phyloP scores from a whole-genome alignment of 2,329 filamentous ascomycete species.

The Thielaviopsis euricoi region DNA sequence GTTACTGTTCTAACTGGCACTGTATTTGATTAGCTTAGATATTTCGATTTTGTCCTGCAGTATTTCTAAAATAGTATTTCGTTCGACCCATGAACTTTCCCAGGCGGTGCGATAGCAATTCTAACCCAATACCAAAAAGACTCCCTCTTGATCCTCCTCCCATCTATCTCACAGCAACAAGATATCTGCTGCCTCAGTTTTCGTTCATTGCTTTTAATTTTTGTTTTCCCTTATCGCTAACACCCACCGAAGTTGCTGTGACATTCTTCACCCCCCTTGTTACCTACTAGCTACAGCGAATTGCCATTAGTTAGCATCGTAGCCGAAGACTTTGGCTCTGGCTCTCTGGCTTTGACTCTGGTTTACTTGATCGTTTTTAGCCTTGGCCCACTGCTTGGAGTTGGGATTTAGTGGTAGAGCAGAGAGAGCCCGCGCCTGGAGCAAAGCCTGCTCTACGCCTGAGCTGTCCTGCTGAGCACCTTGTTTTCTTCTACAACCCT shows the following conservation, averaged over 20 bases:
- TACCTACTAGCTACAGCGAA: background rate
- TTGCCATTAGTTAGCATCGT: background rate
- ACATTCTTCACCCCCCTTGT: background rate
- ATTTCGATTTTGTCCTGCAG: no score
- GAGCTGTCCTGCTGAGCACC: constrained; percentile 6
- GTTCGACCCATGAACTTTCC: background rate
- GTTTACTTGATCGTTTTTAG: no score
- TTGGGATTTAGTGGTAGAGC: background rate
- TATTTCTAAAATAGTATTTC: background rate
- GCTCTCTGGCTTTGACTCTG: no score
- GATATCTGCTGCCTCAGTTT: background rate
- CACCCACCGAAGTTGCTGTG: background rate
- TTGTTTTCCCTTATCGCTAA: background rate
- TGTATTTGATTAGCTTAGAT: background rate
- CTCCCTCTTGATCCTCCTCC: constrained; percentile 1
- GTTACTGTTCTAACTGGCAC: background rate
- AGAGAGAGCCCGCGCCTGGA: constrained; percentile 7
- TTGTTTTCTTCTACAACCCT: background rate
- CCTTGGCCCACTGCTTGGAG: background rate
- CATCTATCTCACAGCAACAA: background rate
- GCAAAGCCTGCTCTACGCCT: constrained; percentile 9
- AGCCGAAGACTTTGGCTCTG: background rate
- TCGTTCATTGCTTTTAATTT: background rate
- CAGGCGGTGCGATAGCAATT: background rate
- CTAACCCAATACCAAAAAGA: background rate